These are phyloP conservation scores for Ophiocordyceps unilateralis DNA, from an alignment of 2,329 filamentous ascomycete genomes.

Conservation along the genomic window DNA sequence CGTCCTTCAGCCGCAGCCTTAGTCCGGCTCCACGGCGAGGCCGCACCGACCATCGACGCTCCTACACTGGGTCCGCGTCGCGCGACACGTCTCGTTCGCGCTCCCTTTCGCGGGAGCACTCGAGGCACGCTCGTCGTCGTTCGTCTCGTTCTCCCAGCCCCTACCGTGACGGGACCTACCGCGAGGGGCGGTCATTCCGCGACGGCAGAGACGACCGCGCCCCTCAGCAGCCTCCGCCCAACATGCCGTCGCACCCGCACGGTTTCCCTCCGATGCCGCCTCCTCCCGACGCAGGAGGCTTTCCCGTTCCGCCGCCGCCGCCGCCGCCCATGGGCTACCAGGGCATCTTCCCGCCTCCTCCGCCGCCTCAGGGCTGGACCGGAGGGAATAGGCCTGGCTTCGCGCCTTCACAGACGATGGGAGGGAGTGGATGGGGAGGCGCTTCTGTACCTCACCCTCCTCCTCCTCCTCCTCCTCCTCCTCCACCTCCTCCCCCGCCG, in stretches of 20 bases:
- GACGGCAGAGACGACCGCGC: background rate
- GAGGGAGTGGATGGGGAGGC: too few relatives aligned
- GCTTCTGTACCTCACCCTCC: conserved; percentile 6
- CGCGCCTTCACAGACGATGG: too few relatives aligned
- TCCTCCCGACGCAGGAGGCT: background rate
- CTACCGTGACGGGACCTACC: conserved; percentile 2
- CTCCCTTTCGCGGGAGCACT: background rate
- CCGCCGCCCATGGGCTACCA: conserved; percentile 17
- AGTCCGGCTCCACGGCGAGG: conserved; percentile 4
- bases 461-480: conserved; percentile 2
- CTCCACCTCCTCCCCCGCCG: background rate
- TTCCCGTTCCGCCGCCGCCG: conserved; percentile 1
- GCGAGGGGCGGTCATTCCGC: too few relatives aligned
- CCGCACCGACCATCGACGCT: conserved; percentile 7
- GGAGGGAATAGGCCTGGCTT: too few relatives aligned
- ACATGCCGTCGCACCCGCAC: background rate
- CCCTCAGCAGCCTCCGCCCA: conserved; percentile 11
- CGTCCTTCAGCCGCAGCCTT: conserved; percentile 13
- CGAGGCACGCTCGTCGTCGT: conserved; percentile 4
- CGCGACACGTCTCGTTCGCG: conserved; percentile 2
- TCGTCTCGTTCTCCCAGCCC: conserved; percentile 8
- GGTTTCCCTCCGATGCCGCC: background rate
- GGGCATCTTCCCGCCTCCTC: conserved; percentile 22
- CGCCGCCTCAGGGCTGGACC: too few relatives aligned
- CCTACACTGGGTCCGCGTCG: conserved; percentile 8